Evolutionary conservation across 352 stramenopile species (phyloP), one percentile per base, ranked within the genome.

Genomic region (Phytophthora cryptogea): DNA sequence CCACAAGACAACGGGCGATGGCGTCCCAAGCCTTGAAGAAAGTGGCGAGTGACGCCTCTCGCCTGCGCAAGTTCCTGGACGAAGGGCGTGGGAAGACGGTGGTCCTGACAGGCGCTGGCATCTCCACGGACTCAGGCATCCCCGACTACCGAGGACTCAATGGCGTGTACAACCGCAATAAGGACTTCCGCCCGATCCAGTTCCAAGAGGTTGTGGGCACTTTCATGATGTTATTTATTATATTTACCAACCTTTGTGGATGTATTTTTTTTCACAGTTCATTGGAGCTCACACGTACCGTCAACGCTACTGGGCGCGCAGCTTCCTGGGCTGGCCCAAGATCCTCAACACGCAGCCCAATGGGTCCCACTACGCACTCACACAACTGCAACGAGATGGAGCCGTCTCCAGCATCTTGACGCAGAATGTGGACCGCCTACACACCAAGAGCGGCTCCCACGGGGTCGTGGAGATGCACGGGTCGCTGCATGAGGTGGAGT

Each of bases 361-460:
- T 65, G 59, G 54, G 4, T 95, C 93, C 23, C 97, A 99, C 68
- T 28, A 77, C 26, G 89, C 92, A 13, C 54, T 99, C 8, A 87
- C 96, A 2, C 49, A 60, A 23, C 70, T 99, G 20, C 86, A 94
- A 62, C 72, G 63, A 11, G 44, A 41, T 10, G 63, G 59, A 0
- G 57, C 78, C 2, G 56, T 92, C 26, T 74, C 70, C 0, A 72
- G 80, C 39, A 83, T 99, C 17, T 78, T 99, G 32, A 99, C 97
- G 10, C 97, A 99, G 75, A 99, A 99, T 68, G 96, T 99, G n/a
- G 97, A 99, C 70, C 75, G 78, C 0, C 74, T 99, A 47, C 97
- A 99, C 77, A 74, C 86, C 10, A 91, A 89, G 60, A 96, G 90
- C 23, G 97, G 96, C 8, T 88, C 84, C 5, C 56, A 70, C 20